These are phyloP conservation scores for Bjerkandera adusta DNA, from an alignment of 1,284 basidiomycete genomes.

Conservation along the genomic window DNA sequence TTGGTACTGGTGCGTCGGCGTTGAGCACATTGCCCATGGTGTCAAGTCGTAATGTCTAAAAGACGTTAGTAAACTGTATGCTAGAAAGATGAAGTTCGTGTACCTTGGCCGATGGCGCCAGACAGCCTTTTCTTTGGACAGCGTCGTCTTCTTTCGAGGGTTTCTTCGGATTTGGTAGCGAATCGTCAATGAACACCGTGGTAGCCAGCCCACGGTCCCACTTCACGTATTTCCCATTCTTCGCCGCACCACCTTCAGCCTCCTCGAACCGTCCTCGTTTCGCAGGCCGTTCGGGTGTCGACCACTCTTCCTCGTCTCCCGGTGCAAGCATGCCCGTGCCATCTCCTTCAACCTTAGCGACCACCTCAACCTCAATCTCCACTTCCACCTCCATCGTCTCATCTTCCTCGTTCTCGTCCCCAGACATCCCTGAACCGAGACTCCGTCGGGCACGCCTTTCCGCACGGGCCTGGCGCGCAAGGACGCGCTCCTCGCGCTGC, in stretches of 20 bases:
- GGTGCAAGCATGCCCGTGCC: conserved; percentile 45
- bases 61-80: conserved; percentile 4
- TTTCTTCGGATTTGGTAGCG: conserved; percentile 46
- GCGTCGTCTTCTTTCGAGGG: conserved; percentile 37
- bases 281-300: conserved; percentile 48
- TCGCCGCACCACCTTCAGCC: conserved; percentile 25
- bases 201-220: conserved; percentile 76
- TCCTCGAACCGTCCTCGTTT: conserved; percentile 31
- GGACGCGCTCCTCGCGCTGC: conserved; percentile 65
- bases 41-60: conserved; percentile 65
- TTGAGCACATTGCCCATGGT: conserved; percentile 71
- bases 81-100: not conserved
- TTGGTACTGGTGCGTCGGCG: conserved; percentile 55
- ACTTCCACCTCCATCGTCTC: conserved; percentile 27
- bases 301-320: conserved; percentile 83
- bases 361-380: conserved; percentile 28
- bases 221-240: conserved; percentile 59
- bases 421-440: conserved; percentile 10
- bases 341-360: too few relatives aligned
- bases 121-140: conserved; percentile 47
- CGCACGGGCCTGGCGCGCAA: conserved; percentile 62
- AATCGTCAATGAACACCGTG: conserved; percentile 57
- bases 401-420: conserved; percentile 26
- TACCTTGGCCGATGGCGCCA: conserved; percentile 64
- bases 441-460: conserved; percentile 54